phyloP scores from a whole-genome alignment of 1,139 yeast genomes.

The Pichia sp. region DNA sequence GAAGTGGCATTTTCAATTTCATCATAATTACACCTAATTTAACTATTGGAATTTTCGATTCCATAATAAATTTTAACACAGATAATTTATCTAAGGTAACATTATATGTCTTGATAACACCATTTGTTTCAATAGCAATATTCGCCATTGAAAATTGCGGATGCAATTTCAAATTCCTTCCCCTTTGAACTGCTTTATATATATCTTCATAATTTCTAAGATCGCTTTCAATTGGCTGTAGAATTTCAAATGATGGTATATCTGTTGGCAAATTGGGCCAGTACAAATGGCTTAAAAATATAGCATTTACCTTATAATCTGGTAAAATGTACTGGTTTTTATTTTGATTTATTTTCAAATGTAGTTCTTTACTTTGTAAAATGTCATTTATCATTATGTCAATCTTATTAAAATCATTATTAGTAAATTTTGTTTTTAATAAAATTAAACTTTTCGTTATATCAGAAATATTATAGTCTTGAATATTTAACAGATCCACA shows the following conservation, averaged over 20 bases:
- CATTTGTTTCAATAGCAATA: slow-evolving; percentile 49
- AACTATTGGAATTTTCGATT: slow-evolving; percentile 12
- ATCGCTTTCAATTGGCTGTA: slow-evolving; percentile 33
- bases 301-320: slow-evolving; percentile 26
- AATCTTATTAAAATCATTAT: slow-evolving; percentile 55
- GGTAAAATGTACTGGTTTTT: neutral
- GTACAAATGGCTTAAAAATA: slow-evolving; percentile 37
- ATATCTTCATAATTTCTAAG: slow-evolving; percentile 37
- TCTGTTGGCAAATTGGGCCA: slow-evolving; percentile 47
- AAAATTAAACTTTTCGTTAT: slow-evolving; percentile 38
- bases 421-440: slow-evolving; percentile 46
- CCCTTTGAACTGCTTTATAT: slow-evolving; percentile 43
- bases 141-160: slow-evolving; percentile 60
- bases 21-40: slow-evolving; percentile 27
- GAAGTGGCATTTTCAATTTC: slow-evolving; percentile 35
- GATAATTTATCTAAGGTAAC: slow-evolving; percentile 72
- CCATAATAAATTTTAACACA: slow-evolving; percentile 38
- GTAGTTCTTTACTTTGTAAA: slow-evolving; percentile 41
- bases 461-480: slow-evolving; percentile 40
- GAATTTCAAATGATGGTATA: slow-evolving; percentile 35
- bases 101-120: slow-evolving; percentile 34
- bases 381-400: slow-evolving; percentile 87
- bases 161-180: slow-evolving; percentile 53
- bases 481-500: slow-evolving; percentile 45
- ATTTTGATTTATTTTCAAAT: slow-evolving; percentile 23